A percentile compares a stretch with the other conserved stretches of the same genome.
Evolutionary conservation across 352 stramenopile genomes (phyloP).

Genomic region (Pythium volutum): DNA sequence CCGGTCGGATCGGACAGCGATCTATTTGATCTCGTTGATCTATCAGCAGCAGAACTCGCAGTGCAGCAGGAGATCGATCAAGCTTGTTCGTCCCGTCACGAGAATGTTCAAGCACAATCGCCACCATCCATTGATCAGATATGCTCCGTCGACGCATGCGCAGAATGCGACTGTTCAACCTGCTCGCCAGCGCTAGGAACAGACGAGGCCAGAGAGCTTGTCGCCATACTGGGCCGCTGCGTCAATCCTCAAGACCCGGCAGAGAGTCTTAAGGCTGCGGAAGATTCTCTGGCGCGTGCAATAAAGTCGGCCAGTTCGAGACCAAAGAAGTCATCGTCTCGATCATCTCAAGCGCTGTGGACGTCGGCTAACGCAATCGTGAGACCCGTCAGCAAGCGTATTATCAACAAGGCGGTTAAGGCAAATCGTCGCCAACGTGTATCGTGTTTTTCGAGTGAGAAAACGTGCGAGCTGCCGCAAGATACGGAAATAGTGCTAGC

Average conservation of each 20-base stretch:
- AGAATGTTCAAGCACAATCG: neutral
- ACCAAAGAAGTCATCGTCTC: neutral
- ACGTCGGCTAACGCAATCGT: neutral
- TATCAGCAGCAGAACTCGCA: neutral
- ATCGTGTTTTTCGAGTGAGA: neutral
- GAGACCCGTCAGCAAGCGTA: constrained; percentile 18
- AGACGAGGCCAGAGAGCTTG: constrained; percentile 6
- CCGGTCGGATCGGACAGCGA: constrained; percentile 23
- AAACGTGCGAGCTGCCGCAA: neutral
- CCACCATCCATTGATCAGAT: neutral
- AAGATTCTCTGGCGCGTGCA: neutral
- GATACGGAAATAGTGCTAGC: neutral
- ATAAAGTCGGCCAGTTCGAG: neutral
- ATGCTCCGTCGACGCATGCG: neutral
- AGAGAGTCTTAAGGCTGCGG: neutral
- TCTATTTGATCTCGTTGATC: constrained; percentile 19
- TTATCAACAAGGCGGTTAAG: constrained; percentile 17
- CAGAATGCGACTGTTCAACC: no score
- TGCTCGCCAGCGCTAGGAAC: neutral
- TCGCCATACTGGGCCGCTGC: constrained; percentile 6
- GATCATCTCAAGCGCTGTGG: neutral
- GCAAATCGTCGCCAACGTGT: neutral
- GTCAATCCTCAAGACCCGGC: constrained; percentile 8
- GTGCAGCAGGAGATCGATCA: neutral
- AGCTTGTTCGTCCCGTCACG: neutral